Percentiles rank a stretch among this genome's conserved stretches.
Conservation (phyloP, 306 rosid species). For the Malus fusca region DNA sequence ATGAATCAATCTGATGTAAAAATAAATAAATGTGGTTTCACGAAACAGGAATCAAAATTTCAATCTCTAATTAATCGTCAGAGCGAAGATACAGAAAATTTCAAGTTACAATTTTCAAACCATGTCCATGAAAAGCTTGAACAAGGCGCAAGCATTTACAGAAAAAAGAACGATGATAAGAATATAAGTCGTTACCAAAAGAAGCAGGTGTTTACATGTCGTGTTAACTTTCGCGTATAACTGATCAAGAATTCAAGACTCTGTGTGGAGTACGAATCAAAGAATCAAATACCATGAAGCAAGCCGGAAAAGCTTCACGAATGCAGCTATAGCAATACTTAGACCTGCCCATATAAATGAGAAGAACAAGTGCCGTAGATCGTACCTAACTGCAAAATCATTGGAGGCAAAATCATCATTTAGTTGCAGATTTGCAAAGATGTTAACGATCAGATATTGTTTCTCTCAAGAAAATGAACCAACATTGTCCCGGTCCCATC, state of each 20-base stretch:
- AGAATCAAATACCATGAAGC: constrained; percentile 25
- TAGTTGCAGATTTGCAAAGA: neutral
- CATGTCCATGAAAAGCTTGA: constrained; percentile 7
- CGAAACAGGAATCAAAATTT: neutral
- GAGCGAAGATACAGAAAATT: neutral
- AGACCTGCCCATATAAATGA: constrained; percentile 80
- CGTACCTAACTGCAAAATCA: constrained; percentile 53
- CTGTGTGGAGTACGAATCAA: constrained; percentile 18
- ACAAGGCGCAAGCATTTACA: constrained; percentile 18
- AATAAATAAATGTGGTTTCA: neutral
- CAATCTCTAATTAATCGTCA: neutral
- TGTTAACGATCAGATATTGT: neutral
- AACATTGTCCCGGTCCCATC: neutral
- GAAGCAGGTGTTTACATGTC: constrained; percentile 20
- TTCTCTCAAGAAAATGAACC: neutral
- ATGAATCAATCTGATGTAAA: neutral
- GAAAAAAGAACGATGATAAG: constrained; percentile 10
- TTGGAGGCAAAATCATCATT: constrained; percentile 3
- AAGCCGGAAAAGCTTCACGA: constrained; percentile 33
- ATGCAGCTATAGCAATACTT: constrained; percentile 66
- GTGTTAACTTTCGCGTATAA: constrained; percentile 13
- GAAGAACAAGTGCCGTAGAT: constrained; percentile 72
- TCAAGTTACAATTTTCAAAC: constrained; percentile 1
- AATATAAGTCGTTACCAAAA: constrained; percentile 4
- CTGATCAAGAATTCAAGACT: constrained; percentile 19